Conservation (phyloP, 306 rosid genomes). For the Neltuma alba region DNA sequence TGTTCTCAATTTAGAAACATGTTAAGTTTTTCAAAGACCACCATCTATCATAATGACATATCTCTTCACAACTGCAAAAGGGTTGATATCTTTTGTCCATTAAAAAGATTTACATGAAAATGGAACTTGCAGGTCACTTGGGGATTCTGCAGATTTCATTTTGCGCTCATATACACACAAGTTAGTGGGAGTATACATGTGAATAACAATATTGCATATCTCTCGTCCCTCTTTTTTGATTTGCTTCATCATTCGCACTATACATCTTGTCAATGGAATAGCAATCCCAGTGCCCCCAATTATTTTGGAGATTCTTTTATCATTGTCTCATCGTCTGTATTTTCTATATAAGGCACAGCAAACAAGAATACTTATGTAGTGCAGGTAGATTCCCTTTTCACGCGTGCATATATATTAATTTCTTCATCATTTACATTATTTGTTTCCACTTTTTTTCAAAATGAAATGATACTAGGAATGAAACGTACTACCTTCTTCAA, state of each 20-base stretch:
- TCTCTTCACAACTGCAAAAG: background rate
- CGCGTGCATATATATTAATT: constrained; percentile 8
- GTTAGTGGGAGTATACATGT: background rate
- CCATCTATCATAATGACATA: background rate
- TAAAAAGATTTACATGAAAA: background rate
- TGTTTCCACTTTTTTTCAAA: background rate
- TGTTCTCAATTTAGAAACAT: background rate
- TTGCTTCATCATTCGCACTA: constrained; percentile 40
- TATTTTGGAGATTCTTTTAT: constrained; percentile 47
- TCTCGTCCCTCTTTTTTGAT: background rate
- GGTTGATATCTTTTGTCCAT: background rate
- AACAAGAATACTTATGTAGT: background rate
- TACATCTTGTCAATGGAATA: constrained; percentile 14
- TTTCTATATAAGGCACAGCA: background rate
- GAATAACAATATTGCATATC: background rate
- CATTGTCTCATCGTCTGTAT: background rate
- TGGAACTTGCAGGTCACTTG: background rate
- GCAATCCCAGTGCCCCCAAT: constrained; percentile 34
- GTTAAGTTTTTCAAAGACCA: background rate
- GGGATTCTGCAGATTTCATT: background rate
- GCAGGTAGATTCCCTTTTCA: constrained; percentile 26
- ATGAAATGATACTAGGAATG: background rate
- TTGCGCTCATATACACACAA: background rate
- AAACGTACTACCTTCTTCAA: too few relatives aligned
- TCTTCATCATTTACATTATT: background rate